Conservation (phyloP, 2,329 filamentous ascomycete species). For the Calonectria pseudoreteaudii region DNA sequence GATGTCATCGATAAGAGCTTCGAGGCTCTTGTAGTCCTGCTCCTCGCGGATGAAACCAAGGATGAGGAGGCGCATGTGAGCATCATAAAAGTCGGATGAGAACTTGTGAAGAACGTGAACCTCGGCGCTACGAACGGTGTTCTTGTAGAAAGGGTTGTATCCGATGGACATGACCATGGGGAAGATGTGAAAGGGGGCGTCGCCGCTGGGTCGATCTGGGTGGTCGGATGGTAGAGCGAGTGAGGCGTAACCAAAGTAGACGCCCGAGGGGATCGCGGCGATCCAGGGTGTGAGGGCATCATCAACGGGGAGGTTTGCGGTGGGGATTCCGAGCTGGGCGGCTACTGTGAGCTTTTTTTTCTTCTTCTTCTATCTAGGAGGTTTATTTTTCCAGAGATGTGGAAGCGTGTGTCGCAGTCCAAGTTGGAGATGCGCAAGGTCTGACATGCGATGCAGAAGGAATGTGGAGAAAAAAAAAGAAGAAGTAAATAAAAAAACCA, state of each 20-base stretch:
- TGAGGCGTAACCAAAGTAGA: conserved; percentile 94
- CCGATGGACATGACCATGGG: conserved; percentile 96
- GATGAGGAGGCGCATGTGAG: conserved; percentile 81
- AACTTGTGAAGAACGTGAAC: conserved; percentile 89
- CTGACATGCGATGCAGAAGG: not conserved
- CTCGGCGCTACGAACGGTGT: conserved; percentile 86
- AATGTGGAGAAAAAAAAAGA: not conserved
- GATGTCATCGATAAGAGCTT: conserved; percentile 90
- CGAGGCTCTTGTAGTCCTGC: conserved; percentile 85
- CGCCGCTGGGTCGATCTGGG: conserved; percentile 51
- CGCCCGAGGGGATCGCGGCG: conserved; percentile 75
- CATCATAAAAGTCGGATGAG: conserved; percentile 84
- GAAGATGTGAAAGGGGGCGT: conserved; percentile 63
- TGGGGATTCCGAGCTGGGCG: conserved; percentile 88
- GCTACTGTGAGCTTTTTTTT: conserved; percentile 11
- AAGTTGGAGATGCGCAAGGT: not conserved
- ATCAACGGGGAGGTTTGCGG: conserved; percentile 89
- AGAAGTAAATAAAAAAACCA: not conserved
- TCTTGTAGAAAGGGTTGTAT: conserved; percentile 98
- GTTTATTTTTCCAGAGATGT: not conserved
- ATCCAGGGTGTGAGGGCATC: conserved; percentile 71
- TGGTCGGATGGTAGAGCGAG: conserved; percentile 69
- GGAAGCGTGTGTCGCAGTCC: not conserved
- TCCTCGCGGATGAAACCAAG: conserved; percentile 91
- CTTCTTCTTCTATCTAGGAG: not conserved